Conservation (phyloP, 2,329 filamentous ascomycete species). For the Fusarium beomiforme region DNA sequence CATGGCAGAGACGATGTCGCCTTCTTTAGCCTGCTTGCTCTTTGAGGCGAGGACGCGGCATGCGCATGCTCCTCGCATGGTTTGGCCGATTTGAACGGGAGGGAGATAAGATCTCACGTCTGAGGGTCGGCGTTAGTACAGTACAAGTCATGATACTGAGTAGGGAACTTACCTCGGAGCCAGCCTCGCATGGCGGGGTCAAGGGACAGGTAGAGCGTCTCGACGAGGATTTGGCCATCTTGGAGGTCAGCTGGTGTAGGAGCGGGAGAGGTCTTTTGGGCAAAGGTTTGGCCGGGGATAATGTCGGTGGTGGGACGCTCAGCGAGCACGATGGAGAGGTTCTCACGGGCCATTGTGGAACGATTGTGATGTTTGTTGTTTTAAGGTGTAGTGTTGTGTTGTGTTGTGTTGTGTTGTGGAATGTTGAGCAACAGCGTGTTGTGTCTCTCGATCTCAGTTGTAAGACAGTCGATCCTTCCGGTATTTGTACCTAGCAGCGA, state of each 20-base stretch:
- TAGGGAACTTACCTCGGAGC: constrained; percentile 62
- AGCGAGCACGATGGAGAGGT: constrained; percentile 66
- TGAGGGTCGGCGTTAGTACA: constrained; percentile 37
- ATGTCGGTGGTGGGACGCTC: constrained; percentile 70
- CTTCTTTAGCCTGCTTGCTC: constrained; percentile 62
- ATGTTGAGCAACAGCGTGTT: background rate
- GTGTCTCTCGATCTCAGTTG: background rate
- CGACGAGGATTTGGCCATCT: constrained; percentile 71
- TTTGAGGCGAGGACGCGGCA: constrained; percentile 71
- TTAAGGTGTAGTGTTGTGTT: background rate
- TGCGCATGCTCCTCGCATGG: constrained; percentile 73
- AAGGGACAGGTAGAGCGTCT: constrained; percentile 71
- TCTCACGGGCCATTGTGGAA: constrained; percentile 54
- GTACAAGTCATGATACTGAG: background rate
- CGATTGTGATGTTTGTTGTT: background rate
- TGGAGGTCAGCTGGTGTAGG: constrained; percentile 64
- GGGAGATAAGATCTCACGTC: constrained; percentile 69
- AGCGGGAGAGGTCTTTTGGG: constrained; percentile 59
- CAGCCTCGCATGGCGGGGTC: constrained; percentile 82
- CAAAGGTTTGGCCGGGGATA: constrained; percentile 73
- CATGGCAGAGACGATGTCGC: constrained; percentile 65
- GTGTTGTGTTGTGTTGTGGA: constrained; percentile 4
- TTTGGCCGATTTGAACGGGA: constrained; percentile 72
- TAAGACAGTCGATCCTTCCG: background rate
- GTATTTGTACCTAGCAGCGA: constrained; percentile 6